phyloP scores from a whole-genome alignment of 805 yeast species.

The Priceomyces melissophilus region DNA sequence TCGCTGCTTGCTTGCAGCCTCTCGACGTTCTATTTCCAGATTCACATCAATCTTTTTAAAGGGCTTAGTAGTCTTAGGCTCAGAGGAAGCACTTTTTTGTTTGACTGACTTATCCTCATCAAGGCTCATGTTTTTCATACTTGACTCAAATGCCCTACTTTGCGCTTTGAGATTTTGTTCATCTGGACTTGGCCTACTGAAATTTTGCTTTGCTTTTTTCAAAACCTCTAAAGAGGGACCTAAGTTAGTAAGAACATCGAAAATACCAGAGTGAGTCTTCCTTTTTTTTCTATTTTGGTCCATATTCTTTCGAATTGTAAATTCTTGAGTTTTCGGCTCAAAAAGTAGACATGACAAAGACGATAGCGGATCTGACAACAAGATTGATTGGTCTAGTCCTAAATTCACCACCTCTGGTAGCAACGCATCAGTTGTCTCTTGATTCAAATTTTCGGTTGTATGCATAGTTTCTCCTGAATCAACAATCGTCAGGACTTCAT shows the following conservation, averaged over 20 bases:
- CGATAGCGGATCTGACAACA: conserved; percentile 11
- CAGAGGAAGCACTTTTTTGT: conserved; percentile 7
- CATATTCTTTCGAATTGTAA: conserved; percentile 1
- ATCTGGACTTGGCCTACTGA: conserved; percentile 77
- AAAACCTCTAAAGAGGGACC: conserved; percentile 29
- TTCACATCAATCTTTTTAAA: conserved; percentile 42
- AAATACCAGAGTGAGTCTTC: conserved; percentile 19
- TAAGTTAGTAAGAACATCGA: conserved; percentile 40
- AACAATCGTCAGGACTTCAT: too few relatives aligned
- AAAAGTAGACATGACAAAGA: conserved; percentile 15
- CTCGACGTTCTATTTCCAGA: conserved; percentile 23
- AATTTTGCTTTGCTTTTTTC: conserved; percentile 48
- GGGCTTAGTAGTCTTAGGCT: conserved; percentile 34
- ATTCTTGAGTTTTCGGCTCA: conserved; percentile 3
- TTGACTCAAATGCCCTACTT: conserved; percentile 36
- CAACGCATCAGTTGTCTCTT: too few relatives aligned
- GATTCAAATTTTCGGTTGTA: too few relatives aligned
- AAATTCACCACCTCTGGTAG: not conserved
- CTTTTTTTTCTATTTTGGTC: conserved; percentile 16
- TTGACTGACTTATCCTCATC: conserved; percentile 7
- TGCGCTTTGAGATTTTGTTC: conserved; percentile 65
- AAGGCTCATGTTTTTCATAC: conserved; percentile 26
- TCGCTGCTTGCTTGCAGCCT: conserved; percentile 47
- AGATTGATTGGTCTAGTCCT: conserved; percentile 6
- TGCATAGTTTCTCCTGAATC: too few relatives aligned